Base-by-base conservation (phyloP, 106 monocot species). In the Dendrobium catenatum region DNA sequence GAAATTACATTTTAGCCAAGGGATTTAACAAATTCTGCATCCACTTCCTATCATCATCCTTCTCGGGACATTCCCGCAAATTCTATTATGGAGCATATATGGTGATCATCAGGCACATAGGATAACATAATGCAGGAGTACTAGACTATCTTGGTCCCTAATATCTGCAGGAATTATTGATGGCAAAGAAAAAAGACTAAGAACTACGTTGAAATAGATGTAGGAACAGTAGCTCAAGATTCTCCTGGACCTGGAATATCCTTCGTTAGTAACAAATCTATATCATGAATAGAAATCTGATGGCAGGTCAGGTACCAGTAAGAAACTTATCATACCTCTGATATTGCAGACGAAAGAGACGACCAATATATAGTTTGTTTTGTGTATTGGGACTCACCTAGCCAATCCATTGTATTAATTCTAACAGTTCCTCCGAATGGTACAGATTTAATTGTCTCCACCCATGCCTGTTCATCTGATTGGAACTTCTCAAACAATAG, bases 401-500 rank as follows among this genome's bases (percentile, higher is more conserved):
- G 90, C 96, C 97, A 97, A 78, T 97, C 92, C 97, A 97, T 97
- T 49, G 97, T 85, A 79, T 82, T 94, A 43, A 97, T 91, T 74
- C 97, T 85, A 40, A 97, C 82, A 68, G 73, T 92, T 68, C 90
- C 94, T 20, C 86, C 88, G n/a, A 55, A 24, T 47, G 82, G 43
- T 16, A 92, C 97, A 15, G 97, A 97, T 79, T 90, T 97, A 18
- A 97, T 97, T 55, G 97, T 94, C 55, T 92, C 94, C 47, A 94
- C 79, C 92, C 97, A 97, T 79, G 85, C 97, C 48, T 97, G 97
- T 85, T 97, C 97, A 86, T 97, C 97, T 19, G 92, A 78, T 75
- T 89, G 94, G 81, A 92, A 88, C 59, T 88, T 89, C 54, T 82
- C 84, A 88, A 97, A 97, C 78, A 81, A 87, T 15, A 97, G 83